Evolutionary conservation across 129 eudicot genomes (phyloP).

Genomic region (Flaveria sonorensis): DNA sequence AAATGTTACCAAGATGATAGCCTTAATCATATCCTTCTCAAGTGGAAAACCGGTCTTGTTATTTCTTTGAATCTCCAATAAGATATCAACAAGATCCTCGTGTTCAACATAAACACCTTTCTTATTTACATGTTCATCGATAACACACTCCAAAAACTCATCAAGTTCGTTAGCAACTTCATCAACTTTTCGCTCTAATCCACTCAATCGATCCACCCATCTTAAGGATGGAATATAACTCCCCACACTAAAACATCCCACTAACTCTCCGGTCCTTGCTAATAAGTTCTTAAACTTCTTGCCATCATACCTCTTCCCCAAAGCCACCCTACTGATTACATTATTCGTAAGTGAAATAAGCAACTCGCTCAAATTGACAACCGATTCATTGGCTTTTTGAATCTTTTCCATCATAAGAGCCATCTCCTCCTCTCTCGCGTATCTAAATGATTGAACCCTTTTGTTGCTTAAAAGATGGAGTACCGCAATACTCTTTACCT

Average conservation of each 20-base stretch:
- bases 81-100: not conserved
- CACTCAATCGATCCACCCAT: slow-evolving; percentile 9
- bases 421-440: not conserved
- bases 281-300: not conserved
- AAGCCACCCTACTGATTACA: slow-evolving; percentile 3
- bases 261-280: not conserved
- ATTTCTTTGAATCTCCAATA: slow-evolving; percentile 1
- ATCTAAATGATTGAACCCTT: not conserved
- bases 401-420: not conserved
- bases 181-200: not conserved
- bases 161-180: slow-evolving; percentile 1
- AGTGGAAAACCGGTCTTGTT: not conserved
- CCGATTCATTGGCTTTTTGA: not conserved
- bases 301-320: not conserved
- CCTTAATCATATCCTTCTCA: not conserved
- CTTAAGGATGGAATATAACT: slow-evolving; percentile 1
- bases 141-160: slow-evolving; percentile 12
- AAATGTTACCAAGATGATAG: slow-evolving; percentile 6
- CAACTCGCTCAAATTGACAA: not conserved
- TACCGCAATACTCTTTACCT: not conserved
- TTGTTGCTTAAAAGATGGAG: slow-evolving; percentile 2
- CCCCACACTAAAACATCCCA: slow-evolving; percentile 13
- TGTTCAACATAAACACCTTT: not conserved
- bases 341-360: not conserved
- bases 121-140: not conserved